Evolutionary conservation across 1,284 basidiomycete species (phyloP), one percentile per base, ranked within the genome.

Genomic region (Hypsizygus ulmarius): DNA sequence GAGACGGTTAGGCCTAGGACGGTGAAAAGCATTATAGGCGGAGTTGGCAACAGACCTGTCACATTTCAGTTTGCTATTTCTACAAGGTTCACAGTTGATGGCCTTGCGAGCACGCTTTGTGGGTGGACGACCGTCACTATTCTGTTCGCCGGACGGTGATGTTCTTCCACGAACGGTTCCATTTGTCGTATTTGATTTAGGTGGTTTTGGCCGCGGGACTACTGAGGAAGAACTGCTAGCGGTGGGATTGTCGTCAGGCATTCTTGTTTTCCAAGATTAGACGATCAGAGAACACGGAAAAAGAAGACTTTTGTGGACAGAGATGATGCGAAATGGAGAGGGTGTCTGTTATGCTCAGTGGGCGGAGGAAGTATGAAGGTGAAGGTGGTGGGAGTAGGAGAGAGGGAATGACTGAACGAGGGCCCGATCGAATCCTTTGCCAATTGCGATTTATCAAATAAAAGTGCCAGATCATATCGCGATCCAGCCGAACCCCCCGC

Each of bases 51-150:
- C 66, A 21, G 50, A 86, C 86, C 87, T 81, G 66, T 89, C 88
- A 70, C 87, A 90, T 68, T 90, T 90, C 57, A 90, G 79, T 66
- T 90, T 89, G 73, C 84, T 87, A 60, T 82, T 84, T 61, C 87
- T 78, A 68, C 87, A 90, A 1, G 87, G 87, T 57, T 89, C 87
- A 61, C 87, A 90, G 68, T 90, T 90, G 59, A 90, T 88, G 14
- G 88, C 86, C 61, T 90, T 90, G 52, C 87, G 76, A 0, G 87
- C 84, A 39, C 87, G 78, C 67, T 90, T 90, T 29, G 84, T 79
- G 2, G 87, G 84, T 0, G 80, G 81, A 0, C 79, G 71, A 18
- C 73, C 70, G 58, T 82, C 80, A 44, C 58, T 56, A 41, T 65
- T 64, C 47, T 68, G 65, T 19, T 76, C 77, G 3, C 69, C 72